Percentiles rank a stretch among this genome's conserved stretches.
Conservation (phyloP, 176 grass and related monocot genomes). For the Lolium multiflorum region DNA sequence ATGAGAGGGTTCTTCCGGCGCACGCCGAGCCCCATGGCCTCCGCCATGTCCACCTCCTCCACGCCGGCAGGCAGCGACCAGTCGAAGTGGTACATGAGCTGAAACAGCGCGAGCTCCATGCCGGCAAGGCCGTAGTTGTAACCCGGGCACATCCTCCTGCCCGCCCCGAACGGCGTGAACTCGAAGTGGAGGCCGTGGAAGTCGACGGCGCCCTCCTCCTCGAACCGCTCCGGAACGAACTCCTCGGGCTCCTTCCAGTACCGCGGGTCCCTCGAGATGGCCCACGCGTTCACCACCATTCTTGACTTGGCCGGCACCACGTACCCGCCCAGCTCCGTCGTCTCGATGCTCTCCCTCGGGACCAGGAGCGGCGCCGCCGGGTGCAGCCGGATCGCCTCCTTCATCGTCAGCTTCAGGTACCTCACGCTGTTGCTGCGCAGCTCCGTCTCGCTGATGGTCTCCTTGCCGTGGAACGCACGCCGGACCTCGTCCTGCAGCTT, state of each 20-base stretch:
- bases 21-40: conserved; percentile 40
- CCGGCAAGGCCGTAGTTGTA: conserved; percentile 47
- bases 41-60: conserved; percentile 12
- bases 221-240: conserved; percentile 56
- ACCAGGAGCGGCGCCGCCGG: conserved; percentile 49
- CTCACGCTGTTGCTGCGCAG: conserved; percentile 5
- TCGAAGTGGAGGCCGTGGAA: conserved; percentile 45
- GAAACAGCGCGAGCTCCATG: conserved; percentile 42
- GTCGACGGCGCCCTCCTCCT: neutral
- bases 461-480: conserved; percentile 8
- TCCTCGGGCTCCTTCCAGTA: conserved; percentile 46
- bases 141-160: conserved; percentile 49
- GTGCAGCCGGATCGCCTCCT: conserved; percentile 58
- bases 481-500: conserved; percentile 49
- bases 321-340: conserved; percentile 46
- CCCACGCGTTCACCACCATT: conserved; percentile 56
- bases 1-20: conserved; percentile 35
- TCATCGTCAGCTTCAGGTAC: conserved; percentile 53
- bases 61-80: conserved; percentile 45
- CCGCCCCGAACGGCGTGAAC: conserved; percentile 47
- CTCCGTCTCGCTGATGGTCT: conserved; percentile 23
- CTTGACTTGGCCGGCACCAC: conserved; percentile 45
- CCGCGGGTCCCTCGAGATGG: conserved; percentile 42
- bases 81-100: conserved; percentile 49
- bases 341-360: conserved; percentile 43